A percentile compares a stretch with the other conserved stretches of the same genome.
Evolutionary conservation across 306 rosid genomes (phyloP).

Genomic region (Begonia masoniana): DNA sequence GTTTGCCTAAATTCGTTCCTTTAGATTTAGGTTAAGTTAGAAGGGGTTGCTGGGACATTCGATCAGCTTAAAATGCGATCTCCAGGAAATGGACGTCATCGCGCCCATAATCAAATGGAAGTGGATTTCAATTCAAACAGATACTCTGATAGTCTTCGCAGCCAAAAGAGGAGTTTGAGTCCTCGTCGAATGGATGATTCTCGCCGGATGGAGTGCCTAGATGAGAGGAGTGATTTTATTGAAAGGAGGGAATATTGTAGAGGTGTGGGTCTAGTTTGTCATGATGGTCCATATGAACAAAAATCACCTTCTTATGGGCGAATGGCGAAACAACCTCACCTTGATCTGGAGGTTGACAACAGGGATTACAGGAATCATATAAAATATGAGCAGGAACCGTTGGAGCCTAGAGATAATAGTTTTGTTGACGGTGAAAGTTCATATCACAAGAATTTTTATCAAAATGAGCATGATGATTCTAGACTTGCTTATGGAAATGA

Average conservation of each 20-base stretch:
- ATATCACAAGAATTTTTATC: conserved; percentile 17
- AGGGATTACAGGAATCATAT: conserved; percentile 37
- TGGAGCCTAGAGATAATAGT: conserved; percentile 20
- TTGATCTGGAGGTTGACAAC: conserved; percentile 16
- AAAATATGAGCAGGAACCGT: conserved; percentile 26
- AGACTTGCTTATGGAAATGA: conserved; percentile 36
- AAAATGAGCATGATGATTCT: conserved; percentile 16
- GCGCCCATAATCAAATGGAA: conserved; percentile 24
- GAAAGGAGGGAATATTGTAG: conserved; percentile 46
- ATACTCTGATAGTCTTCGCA: conserved; percentile 13
- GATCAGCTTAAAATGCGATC: conserved; percentile 37
- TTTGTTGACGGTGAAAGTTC: conserved; percentile 24
- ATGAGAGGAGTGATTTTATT: conserved; percentile 24
- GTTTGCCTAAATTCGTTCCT: not conserved
- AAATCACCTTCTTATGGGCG: conserved; percentile 46
- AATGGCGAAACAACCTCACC: conserved; percentile 30
- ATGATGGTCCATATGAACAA: conserved; percentile 7
- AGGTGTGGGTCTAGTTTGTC: conserved; percentile 37
- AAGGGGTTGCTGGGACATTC: conserved; percentile 16
- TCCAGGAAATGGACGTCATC: conserved; percentile 41
- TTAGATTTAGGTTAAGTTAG: not conserved
- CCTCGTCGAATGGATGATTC: conserved; percentile 34
- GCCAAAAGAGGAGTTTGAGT: conserved; percentile 32
- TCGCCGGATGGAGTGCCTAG: conserved; percentile 23
- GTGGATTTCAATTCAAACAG: conserved; percentile 17